Percentiles rank a stretch among this genome's conserved stretches.
Evolutionary conservation across 2,329 filamentous ascomycete genomes (phyloP).

Genomic region (Samsoniella hepiali): DNA sequence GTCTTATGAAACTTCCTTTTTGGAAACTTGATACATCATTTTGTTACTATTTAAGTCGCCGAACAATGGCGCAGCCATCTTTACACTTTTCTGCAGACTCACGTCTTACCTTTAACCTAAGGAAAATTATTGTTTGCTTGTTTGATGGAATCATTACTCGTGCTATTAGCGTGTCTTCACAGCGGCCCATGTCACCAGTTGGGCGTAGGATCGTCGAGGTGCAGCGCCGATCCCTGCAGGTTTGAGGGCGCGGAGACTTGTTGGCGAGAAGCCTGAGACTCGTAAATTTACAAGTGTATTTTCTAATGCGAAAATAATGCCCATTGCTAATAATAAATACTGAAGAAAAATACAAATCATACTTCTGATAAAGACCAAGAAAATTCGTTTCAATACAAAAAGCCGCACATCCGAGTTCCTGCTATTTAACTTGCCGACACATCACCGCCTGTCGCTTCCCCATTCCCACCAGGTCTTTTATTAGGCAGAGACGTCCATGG

Average conservation of each 20-base stretch:
- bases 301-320: not conserved
- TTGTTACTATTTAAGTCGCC: not conserved
- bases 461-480: not conserved
- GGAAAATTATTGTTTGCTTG: not conserved
- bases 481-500: conserved; percentile 8
- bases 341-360: not conserved
- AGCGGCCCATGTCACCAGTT: not conserved
- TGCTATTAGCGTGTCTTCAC: too few species aligned
- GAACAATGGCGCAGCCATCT: not conserved
- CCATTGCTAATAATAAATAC: not conserved
- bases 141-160: too few species aligned
- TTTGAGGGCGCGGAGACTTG: not conserved
- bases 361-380: not conserved
- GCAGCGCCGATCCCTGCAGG: not conserved
- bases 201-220: not conserved
- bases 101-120: not conserved
- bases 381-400: not conserved
- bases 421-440: not conserved
- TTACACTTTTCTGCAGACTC: not conserved
- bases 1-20: not conserved
- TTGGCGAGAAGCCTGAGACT: not conserved
- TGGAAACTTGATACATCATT: not conserved
- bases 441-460: not conserved
- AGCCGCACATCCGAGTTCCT: not conserved
- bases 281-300: not conserved